These are phyloP conservation scores for Picochlorum sp. DNA, from an alignment of 139 green algal genomes.

Conservation along the genomic window DNA sequence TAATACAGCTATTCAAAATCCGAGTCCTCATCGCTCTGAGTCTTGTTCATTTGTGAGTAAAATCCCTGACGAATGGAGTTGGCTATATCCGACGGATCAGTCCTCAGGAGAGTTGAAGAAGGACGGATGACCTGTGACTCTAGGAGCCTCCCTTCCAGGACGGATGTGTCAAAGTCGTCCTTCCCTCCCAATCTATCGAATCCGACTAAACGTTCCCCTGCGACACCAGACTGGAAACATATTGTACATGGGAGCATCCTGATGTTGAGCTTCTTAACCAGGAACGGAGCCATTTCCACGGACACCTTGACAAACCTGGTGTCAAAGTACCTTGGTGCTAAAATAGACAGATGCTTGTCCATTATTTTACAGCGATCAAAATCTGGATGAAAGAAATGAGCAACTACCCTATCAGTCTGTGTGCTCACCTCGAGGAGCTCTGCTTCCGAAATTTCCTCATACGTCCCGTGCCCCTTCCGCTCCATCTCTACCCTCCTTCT, in stretches of 20 bases:
- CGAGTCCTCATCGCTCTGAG: slow-evolving; percentile 55
- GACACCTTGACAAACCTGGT: slow-evolving; percentile 88
- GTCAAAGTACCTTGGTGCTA: slow-evolving; percentile 72
- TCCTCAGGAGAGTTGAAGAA: neutral
- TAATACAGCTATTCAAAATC: slow-evolving; percentile 58
- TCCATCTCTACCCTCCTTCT: slow-evolving; percentile 70
- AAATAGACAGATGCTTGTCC: slow-evolving; percentile 76
- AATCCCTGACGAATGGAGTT: neutral
- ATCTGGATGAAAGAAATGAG: slow-evolving; percentile 92
- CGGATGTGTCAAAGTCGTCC: slow-evolving; percentile 42
- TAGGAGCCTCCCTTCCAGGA: slow-evolving; percentile 25
- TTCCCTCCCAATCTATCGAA: slow-evolving; percentile 79
- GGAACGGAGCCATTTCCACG: slow-evolving; percentile 80
- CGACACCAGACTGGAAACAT: slow-evolving; percentile 68
- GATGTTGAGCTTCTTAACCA: slow-evolving; percentile 88
- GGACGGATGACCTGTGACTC: slow-evolving; percentile 16
- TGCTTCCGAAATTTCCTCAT: slow-evolving; percentile 67
- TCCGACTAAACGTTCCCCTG: slow-evolving; percentile 65
- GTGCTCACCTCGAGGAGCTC: slow-evolving; percentile 91
- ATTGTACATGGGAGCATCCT: slow-evolving; percentile 80
- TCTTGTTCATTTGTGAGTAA: slow-evolving; percentile 9
- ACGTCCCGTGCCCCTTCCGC: slow-evolving; percentile 66
- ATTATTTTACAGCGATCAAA: slow-evolving; percentile 96
- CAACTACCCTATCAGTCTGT: slow-evolving; percentile 62
- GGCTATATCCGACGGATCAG: slow-evolving; percentile 14